Percentiles rank a stretch among this genome's conserved stretches.
phyloP scores from a whole-genome alignment of 108 stramenopile species.

The Aurantiochytrium sp. region DNA sequence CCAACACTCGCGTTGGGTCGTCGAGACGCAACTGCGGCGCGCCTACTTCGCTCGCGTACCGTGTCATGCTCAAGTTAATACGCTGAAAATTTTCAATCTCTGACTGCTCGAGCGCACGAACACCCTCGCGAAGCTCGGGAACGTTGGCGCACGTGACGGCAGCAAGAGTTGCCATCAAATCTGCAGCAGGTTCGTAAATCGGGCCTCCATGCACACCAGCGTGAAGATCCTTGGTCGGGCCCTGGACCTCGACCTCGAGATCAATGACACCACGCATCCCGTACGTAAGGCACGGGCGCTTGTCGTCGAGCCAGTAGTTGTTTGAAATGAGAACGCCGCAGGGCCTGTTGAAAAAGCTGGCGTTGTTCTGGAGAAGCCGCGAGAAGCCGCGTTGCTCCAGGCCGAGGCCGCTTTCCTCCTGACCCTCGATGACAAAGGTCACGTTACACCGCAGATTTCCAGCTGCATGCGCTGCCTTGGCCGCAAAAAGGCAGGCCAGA shows the following conservation, averaged over 20 bases:
- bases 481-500: slow-evolving; percentile 22
- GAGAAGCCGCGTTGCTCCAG: background rate
- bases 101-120: background rate
- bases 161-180: background rate
- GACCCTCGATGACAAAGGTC: slow-evolving; percentile 23
- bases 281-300: slow-evolving; percentile 20
- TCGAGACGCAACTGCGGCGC: background rate
- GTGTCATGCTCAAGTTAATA: background rate
- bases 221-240: background rate
- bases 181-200: background rate
- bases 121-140: background rate
- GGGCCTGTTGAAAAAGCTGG: background rate
- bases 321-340: background rate
- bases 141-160: background rate
- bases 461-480: background rate
- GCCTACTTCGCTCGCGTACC: background rate
- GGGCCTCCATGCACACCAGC: slow-evolving; percentile 11
- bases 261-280: slow-evolving; percentile 27
- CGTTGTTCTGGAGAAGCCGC: background rate
- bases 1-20: background rate
- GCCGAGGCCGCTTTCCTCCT: slow-evolving; percentile 17
- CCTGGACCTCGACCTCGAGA: background rate
- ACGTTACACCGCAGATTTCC: background rate
- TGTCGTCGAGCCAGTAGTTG: slow-evolving; percentile 18
- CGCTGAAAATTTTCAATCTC: background rate